phyloP scores from a whole-genome alignment of 1,139 yeast species.

The Diutina mesorugosa region DNA sequence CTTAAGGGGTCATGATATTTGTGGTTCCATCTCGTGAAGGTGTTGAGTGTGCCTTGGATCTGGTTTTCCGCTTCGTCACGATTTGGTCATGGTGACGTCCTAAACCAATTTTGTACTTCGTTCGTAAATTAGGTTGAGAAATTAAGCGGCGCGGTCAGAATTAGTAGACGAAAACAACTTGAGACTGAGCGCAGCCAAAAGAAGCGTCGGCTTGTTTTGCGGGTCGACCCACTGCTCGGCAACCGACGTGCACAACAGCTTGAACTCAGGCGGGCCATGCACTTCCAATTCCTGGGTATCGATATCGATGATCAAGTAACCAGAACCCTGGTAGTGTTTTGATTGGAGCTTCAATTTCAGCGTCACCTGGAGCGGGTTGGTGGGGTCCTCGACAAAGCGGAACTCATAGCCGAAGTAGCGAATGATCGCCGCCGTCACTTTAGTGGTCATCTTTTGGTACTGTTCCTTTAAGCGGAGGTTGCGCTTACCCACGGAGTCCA shows the following conservation, averaged over 20 bases:
- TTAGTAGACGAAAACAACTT: conserved; percentile 23
- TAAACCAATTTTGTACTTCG: not conserved
- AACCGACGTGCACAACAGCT: conserved; percentile 40
- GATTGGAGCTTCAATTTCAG: conserved; percentile 51
- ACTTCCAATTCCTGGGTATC: conserved; percentile 26
- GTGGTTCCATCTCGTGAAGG: too few species aligned
- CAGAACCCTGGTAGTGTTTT: conserved; percentile 23
- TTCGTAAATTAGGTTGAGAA: not conserved
- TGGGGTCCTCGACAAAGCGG: conserved; percentile 53
- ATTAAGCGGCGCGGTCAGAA: not conserved
- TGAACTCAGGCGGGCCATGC: conserved; percentile 30
- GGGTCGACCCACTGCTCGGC: conserved; percentile 59
- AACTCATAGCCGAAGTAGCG: conserved; percentile 62
- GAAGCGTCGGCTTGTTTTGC: conserved; percentile 64
- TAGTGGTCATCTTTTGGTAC: conserved; percentile 61
- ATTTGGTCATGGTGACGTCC: not conserved
- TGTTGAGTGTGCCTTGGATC: too few species aligned
- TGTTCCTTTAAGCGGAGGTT: conserved; percentile 47
- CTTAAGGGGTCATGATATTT: too few species aligned
- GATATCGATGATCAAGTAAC: conserved; percentile 25
- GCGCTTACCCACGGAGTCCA: conserved; percentile 44
- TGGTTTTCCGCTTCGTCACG: not conserved
- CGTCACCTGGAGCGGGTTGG: conserved; percentile 36
- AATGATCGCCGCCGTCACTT: conserved; percentile 57
- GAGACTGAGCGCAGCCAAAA: conserved; percentile 63